phyloP scores from a whole-genome alignment of 2,329 filamentous ascomycete species.

The Penicillium thymicola region DNA sequence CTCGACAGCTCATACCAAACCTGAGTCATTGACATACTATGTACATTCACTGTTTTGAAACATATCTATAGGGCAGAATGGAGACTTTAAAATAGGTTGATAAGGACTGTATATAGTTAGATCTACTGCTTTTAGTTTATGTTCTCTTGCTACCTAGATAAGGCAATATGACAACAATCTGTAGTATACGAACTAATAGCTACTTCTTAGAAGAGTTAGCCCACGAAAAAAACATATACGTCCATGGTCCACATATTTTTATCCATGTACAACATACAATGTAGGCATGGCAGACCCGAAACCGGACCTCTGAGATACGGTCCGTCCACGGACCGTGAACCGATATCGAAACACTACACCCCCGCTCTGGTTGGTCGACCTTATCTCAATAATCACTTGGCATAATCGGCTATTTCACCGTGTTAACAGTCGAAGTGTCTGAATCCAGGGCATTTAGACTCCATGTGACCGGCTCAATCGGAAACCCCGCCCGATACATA shows the following conservation, averaged over 20 bases:
- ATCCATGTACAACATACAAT: too few relatives aligned
- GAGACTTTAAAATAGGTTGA: neutral
- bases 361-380: neutral
- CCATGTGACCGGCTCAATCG: conserved; percentile 20
- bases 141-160: too few relatives aligned
- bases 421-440: neutral
- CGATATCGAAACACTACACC: neutral
- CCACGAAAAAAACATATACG: too few relatives aligned
- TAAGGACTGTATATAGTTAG: neutral
- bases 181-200: too few relatives aligned
- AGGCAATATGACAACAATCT: too few relatives aligned
- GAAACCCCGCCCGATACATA: conserved; percentile 11
- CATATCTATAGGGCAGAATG: neutral
- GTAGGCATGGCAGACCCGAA: neutral
- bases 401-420: neutral
- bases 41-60: too few relatives aligned
- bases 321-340: neutral
- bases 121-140: too few relatives aligned
- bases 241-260: too few relatives aligned
- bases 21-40: neutral
- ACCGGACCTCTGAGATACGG: neutral
- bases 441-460: neutral
- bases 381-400: neutral
- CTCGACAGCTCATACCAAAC: neutral
- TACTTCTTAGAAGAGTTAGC: too few relatives aligned